phyloP scores from a whole-genome alignment of 2,329 filamentous ascomycete genomes.

The Aspergillus novoparasiticus region DNA sequence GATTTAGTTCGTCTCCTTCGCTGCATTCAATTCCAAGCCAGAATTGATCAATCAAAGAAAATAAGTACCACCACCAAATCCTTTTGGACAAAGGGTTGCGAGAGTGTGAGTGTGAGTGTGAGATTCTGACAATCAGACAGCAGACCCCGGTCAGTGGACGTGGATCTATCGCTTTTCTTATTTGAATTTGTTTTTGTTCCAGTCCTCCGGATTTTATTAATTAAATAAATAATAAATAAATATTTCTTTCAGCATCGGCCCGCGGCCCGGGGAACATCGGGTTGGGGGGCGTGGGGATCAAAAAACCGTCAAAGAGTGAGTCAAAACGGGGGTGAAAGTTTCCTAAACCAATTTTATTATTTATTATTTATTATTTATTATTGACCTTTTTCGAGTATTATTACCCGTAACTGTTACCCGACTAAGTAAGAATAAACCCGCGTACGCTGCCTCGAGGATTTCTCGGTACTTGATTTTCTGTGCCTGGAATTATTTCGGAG shows the following conservation, averaged over 20 bases:
- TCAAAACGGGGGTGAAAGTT: constrained; percentile 2
- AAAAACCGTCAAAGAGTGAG: constrained; percentile 17
- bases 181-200: neutral
- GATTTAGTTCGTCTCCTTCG: too few relatives aligned
- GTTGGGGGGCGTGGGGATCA: constrained; percentile 23
- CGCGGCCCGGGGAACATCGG: constrained; percentile 28
- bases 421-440: constrained; percentile 3
- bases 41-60: constrained; percentile 12
- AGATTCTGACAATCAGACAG: constrained; percentile 12
- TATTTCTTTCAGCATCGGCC: constrained; percentile 13
- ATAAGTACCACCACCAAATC: neutral
- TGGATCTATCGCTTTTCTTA: constrained; percentile 21
- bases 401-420: neutral
- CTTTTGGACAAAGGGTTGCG: neutral
- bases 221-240: constrained; percentile 4
- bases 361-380: neutral
- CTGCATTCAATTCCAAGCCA: neutral
- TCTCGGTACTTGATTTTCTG: neutral
- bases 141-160: constrained; percentile 15
- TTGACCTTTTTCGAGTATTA: neutral
- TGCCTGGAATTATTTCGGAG: constrained; percentile 1
- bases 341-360: neutral
- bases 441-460: neutral
- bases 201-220: neutral
- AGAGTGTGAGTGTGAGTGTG: neutral